These are phyloP conservation scores for Penicillium palitans DNA, from an alignment of 2,329 filamentous ascomycete genomes.

Conservation along the genomic window DNA sequence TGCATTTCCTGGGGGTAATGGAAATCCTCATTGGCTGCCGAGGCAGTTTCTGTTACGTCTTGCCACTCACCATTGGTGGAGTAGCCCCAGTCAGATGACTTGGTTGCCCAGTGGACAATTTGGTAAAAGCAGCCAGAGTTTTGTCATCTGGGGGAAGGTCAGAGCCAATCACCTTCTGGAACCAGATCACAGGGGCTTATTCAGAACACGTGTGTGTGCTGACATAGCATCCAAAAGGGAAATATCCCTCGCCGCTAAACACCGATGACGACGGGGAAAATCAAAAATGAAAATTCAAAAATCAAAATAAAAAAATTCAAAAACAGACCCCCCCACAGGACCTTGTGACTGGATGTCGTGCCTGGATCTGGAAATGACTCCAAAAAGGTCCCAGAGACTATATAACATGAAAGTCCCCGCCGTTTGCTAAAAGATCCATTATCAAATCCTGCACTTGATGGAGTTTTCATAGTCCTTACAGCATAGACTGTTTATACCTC, in stretches of 20 bases:
- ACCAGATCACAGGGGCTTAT: conserved; percentile 8
- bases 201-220: conserved; percentile 10
- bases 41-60: conserved; percentile 43
- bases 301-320: conserved; percentile 7
- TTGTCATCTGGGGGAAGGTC: not conserved
- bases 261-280: conserved; percentile 13
- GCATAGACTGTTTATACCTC: conserved; percentile 4
- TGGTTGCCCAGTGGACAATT: conserved; percentile 4
- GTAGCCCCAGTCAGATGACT: conserved; percentile 37
- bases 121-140: conserved; percentile 20
- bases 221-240: conserved; percentile 9
- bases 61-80: conserved; percentile 21
- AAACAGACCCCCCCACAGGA: conserved; percentile 19
- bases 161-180: not conserved
- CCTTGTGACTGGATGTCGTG: conserved; percentile 27
- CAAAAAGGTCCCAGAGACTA: conserved; percentile 15
- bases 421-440: conserved; percentile 11
- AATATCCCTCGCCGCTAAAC: conserved; percentile 10
- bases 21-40: conserved; percentile 35
- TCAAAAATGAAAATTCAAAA: not conserved
- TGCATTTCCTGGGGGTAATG: conserved; percentile 29
- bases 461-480: conserved; percentile 7
- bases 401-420: conserved; percentile 20
- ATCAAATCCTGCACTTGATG: conserved; percentile 6
- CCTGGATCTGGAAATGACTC: conserved; percentile 20